These are phyloP conservation scores for Penicillium sp. DNA, from an alignment of 2,329 filamentous ascomycete genomes.

Conservation along the genomic window DNA sequence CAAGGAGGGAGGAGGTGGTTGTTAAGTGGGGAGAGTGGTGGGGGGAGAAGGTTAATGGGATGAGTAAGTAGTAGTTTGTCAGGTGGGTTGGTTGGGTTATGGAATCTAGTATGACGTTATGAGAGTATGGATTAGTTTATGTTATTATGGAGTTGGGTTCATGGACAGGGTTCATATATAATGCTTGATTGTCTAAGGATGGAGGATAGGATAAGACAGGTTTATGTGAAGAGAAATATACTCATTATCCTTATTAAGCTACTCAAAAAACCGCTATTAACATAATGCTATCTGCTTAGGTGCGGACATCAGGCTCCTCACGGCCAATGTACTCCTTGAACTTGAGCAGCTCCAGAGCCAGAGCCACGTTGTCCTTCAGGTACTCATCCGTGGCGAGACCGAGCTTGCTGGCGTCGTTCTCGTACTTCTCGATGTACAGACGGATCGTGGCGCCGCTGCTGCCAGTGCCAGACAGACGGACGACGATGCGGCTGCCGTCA, in stretches of 20 bases:
- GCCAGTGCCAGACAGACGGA: conserved; percentile 88
- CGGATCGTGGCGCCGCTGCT: conserved; percentile 93
- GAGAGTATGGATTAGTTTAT: too few species aligned
- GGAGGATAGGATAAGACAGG: too few species aligned
- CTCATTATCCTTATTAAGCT: too few species aligned
- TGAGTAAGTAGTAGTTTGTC: too few species aligned
- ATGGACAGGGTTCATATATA: too few species aligned
- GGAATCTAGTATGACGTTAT: too few species aligned
- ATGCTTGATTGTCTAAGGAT: too few species aligned
- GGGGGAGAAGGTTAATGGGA: conserved; percentile 48
- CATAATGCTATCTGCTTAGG: too few species aligned
- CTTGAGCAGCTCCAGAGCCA: conserved; percentile 76
- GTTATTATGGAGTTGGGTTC: too few species aligned
- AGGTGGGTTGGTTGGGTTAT: too few species aligned
- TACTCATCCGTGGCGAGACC: conserved; percentile 81
- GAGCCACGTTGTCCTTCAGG: conserved; percentile 76
- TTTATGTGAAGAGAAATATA: too few species aligned
- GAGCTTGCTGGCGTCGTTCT: conserved; percentile 68
- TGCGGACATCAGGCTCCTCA: conserved; percentile 93
- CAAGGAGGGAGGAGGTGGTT: conserved; percentile 59
- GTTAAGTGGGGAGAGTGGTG: conserved; percentile 73
- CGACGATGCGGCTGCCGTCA: conserved; percentile 87
- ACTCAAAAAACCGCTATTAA: too few species aligned
- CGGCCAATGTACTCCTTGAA: conserved; percentile 89
- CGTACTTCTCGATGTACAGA: conserved; percentile 94